Evolutionary conservation across 148 eudicot species (phyloP).

Genomic region (Fagopyrum esculentum): DNA sequence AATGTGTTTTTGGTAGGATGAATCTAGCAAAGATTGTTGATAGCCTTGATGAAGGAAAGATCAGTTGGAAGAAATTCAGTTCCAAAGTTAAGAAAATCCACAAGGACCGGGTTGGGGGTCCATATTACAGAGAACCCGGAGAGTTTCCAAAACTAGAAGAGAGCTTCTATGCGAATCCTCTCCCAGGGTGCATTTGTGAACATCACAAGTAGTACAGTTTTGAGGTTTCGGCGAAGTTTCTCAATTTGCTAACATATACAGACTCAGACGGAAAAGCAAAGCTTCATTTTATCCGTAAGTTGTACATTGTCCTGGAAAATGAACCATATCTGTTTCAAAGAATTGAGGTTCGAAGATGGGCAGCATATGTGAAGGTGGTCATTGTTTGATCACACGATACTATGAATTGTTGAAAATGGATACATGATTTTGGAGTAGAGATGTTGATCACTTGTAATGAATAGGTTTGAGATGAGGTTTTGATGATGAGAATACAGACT

Average conservation of each 20-base stretch:
- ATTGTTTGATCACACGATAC: neutral
- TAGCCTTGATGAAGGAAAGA: conserved; percentile 59
- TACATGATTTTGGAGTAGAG: neutral
- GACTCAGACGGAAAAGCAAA: neutral
- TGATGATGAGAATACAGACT: too few relatives aligned
- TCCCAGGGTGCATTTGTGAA: conserved; percentile 91
- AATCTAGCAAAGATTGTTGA: conserved; percentile 74
- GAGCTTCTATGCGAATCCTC: conserved; percentile 92
- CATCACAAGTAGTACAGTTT: conserved; percentile 13
- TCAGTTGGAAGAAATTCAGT: conserved; percentile 68
- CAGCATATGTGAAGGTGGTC: neutral
- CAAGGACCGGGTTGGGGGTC: conserved; percentile 59
- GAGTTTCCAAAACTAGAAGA: conserved; percentile 95
- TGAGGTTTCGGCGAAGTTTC: neutral
- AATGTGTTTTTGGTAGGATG: conserved; percentile 44
- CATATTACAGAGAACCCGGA: conserved; percentile 65
- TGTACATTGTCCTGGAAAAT: neutral
- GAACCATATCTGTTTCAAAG: neutral
- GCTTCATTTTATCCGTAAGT: neutral
- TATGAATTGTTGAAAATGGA: neutral
- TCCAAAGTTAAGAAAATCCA: conserved; percentile 77
- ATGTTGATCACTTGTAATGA: neutral
- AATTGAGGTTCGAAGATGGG: neutral
- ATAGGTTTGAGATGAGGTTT: too few relatives aligned
- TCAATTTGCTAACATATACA: neutral